Base-by-base conservation (phyloP, 208 protist species). In the Trypanosoma caninum region DNA sequence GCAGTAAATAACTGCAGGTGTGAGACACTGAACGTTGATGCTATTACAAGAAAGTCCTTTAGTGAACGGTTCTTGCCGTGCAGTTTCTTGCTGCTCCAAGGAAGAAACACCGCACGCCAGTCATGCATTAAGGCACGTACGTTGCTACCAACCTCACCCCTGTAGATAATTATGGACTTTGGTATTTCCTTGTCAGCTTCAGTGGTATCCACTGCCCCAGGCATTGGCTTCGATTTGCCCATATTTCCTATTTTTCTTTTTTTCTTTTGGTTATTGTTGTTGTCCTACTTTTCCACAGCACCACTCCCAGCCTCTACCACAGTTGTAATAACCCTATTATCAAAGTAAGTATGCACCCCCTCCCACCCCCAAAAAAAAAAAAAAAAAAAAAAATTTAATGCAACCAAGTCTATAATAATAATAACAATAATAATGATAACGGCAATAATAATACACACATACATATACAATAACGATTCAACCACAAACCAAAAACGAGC, bases 131-230 rank as follows among this genome's bases (percentile, higher is more conserved):
- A 82, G 16, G 77, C 58, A 16, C 87, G 83, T 45, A 96, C 87
- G 30, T 75, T 68, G 10, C 70, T 46, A 38, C 87, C 86, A 27
- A 96, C 90, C 31, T 93, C 83, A 47, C 90, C 90, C 53, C 87
- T 72, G 71, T 92, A 96, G 61, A 96, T 84, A 65, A 96, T 92
- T 52, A 96, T 91, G 22, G 87, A 94, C 72, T 94, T 96, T 10
- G 90, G 90, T 11, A 76, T 89, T 45, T 56, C 78, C 74, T 93
- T 92, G 47, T 94, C 87, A 3, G 84, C 85, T 69, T 96, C 85
- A 8, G 84, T 93, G 31, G 85, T 92, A 58, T 96, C 87, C 60
- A 85, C 58, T 59, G 75, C 84, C 42, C 89, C 89, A 14, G 81
- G 79, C 68, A 91, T 79, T 37, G 25, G 14, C 27, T 62, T 69